Base-by-base conservation (phyloP, 202 grass and related monocot species). In the Schoenoplectus triqueter region DNA sequence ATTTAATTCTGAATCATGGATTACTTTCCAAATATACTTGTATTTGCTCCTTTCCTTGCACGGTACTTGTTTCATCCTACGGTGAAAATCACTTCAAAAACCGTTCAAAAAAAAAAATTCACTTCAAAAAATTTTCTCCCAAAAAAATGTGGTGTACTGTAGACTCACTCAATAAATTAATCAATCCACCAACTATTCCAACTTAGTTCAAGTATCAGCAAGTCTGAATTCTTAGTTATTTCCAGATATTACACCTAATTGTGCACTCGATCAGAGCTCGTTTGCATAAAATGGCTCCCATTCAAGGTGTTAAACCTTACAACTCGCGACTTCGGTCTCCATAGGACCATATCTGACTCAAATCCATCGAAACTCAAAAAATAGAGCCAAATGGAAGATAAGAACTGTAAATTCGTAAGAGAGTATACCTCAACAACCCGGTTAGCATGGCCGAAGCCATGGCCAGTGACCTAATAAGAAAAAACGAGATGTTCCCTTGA, bases 391-490 rank as follows among this genome's bases (percentile, higher is more conserved):
- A 57, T 65, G 2, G 13, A 45, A 40, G 4, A 49, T 14, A 20
- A 21, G 10, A 76, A 57, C 18, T 20, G 15, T 1, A 45, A 73
- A 7, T 73, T 3, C 55, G 40, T 8, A 8, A 31, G 4, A 45
- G 11, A 57, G 1, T 80, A 46, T 59, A 99, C 96, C 93, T 99
- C 96, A 73, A 94, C 83, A 59, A 91, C 90, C 56, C 94, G 92
- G 3, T 90, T 97, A 81, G 94, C 94, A 88, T 98, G 95, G 81
- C 92, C 95, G 81, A 98, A 98, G 61, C 95, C 95, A 78, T 98
- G 92, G 65, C 92, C 95, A 71, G 95, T 98, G 82, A 95, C 88
- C 87, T 98, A 98, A 86, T 90, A 98, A 65, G 92, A 92, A 64
- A 95, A 93, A 66, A 95, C 89, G n/a, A 95, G 89, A 14, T 81